phyloP scores from a whole-genome alignment of 75 land plant genomes.

The Isoetes taiwanensis region DNA sequence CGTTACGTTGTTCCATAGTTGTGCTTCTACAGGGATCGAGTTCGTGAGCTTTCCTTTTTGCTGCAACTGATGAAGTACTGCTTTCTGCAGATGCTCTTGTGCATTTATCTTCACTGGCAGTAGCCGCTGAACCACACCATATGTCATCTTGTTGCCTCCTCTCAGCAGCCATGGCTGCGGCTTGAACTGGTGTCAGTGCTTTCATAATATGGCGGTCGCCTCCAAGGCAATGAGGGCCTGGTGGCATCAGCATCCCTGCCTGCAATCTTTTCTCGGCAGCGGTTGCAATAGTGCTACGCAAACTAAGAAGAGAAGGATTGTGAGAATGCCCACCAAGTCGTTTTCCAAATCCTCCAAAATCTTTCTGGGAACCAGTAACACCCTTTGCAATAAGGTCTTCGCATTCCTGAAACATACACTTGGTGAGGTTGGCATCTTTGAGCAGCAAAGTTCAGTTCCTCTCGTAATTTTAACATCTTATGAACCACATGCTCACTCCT shows the following conservation, averaged over 20 bases:
- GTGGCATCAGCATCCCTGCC: conserved; percentile 46
- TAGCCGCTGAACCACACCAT: conserved; percentile 72
- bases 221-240: conserved; percentile 73
- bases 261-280: conserved; percentile 71
- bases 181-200: conserved; percentile 81
- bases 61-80: not conserved
- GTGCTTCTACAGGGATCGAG: conserved; percentile 11
- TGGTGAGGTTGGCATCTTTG: no score
- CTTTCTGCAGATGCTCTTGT: not conserved
- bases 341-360: conserved; percentile 79
- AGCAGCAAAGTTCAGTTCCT: no score
- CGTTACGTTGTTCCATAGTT: conserved; percentile 1
- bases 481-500: no score
- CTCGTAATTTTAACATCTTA: no score
- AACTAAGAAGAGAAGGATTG: conserved; percentile 53
- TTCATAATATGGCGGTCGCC: conserved; percentile 65
- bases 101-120: conserved; percentile 14
- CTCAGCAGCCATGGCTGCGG: conserved; percentile 99
- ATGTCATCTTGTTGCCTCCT: conserved; percentile 71
- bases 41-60: not conserved
- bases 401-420: no score
- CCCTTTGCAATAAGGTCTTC: conserved; percentile 81
- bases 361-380: conserved; percentile 68
- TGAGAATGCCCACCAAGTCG: conserved; percentile 55
- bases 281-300: conserved; percentile 44